Evolutionary conservation across 768 basidiomycete genomes (phyloP).

Genomic region (Kwoniella pini): DNA sequence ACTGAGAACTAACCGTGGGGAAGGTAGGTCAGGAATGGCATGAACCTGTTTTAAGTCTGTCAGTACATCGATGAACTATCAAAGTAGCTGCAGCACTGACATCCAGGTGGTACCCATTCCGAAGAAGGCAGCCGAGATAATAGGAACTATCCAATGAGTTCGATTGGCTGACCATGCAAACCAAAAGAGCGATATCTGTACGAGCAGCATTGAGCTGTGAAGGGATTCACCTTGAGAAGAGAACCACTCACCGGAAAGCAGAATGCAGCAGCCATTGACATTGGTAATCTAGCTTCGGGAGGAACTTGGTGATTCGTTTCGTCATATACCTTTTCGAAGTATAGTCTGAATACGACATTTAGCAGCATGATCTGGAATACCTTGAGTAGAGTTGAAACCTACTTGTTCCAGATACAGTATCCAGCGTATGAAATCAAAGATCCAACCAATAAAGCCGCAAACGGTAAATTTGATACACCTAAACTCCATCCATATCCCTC

Average conservation of each 20-base stretch:
- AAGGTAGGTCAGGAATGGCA: slow-evolving; percentile 34
- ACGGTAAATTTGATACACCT: slow-evolving; percentile 34
- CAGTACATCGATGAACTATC: not conserved
- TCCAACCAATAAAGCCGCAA: slow-evolving; percentile 32
- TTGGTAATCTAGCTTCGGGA: slow-evolving; percentile 30
- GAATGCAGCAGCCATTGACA: slow-evolving; percentile 30
- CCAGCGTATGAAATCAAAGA: slow-evolving; percentile 26
- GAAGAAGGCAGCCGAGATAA: slow-evolving; percentile 31
- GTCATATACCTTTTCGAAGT: slow-evolving; percentile 32
- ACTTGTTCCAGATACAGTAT: slow-evolving; percentile 39
- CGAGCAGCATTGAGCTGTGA: not conserved
- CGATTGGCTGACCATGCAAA: slow-evolving; percentile 49
- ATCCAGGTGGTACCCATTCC: slow-evolving; percentile 33
- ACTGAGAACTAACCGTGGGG: slow-evolving; percentile 20
- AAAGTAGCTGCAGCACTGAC: not conserved
- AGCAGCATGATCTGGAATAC: not conserved
- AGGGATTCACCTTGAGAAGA: too few species aligned
- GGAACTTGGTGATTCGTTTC: slow-evolving; percentile 12
- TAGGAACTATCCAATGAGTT: slow-evolving; percentile 48
- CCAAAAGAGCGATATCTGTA: slow-evolving; percentile 42
- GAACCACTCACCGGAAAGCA: slow-evolving; percentile 32
- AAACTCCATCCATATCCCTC: slow-evolving; percentile 33
- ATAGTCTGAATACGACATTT: slow-evolving; percentile 15
- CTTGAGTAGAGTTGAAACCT: slow-evolving; percentile 6
- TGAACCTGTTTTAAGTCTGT: slow-evolving; percentile 23